Conservation (phyloP, 1,284 basidiomycete genomes). For the Albatrellus sp. region DNA sequence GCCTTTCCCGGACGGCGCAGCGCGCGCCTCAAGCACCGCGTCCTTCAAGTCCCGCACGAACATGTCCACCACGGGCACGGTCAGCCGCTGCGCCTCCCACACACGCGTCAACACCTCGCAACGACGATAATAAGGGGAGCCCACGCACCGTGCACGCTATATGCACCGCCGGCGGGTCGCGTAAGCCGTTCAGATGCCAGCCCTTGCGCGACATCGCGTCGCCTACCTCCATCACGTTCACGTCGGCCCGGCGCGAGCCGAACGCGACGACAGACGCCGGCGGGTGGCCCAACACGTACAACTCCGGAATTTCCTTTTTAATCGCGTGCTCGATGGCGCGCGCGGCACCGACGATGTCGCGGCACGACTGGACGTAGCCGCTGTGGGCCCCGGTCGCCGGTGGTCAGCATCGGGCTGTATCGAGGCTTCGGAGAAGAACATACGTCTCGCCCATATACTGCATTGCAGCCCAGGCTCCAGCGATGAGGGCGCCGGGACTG, state of each 20-base stretch:
- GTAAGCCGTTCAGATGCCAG: slow-evolving; percentile 87
- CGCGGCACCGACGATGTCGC: slow-evolving; percentile 67
- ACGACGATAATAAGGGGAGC: slow-evolving; percentile 3
- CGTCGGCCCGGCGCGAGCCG: slow-evolving; percentile 39
- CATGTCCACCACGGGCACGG: slow-evolving; percentile 63
- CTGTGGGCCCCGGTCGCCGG: slow-evolving; percentile 23
- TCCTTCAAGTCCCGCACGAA: slow-evolving; percentile 79
- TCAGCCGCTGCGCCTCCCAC: slow-evolving; percentile 43
- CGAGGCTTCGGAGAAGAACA: slow-evolving; percentile 14
- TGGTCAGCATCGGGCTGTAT: neutral
- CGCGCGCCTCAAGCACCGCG: slow-evolving; percentile 51
- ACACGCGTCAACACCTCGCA: slow-evolving; percentile 3
- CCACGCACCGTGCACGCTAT: slow-evolving; percentile 82
- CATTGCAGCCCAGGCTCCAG: slow-evolving; percentile 94
- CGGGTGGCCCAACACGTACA: slow-evolving; percentile 83
- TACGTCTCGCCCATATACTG: slow-evolving; percentile 82
- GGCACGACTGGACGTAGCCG: slow-evolving; percentile 87
- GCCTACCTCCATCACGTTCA: slow-evolving; percentile 80
- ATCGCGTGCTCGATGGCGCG: slow-evolving; percentile 60
- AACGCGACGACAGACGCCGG: slow-evolving; percentile 89
- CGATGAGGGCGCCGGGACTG: slow-evolving; percentile 86
- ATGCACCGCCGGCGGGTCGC: slow-evolving; percentile 75
- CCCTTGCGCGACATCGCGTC: slow-evolving; percentile 78
- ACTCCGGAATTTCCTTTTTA: slow-evolving; percentile 56
- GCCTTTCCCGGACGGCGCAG: slow-evolving; percentile 49